These are phyloP conservation scores for Thraustotheca clavata DNA, from an alignment of 352 stramenopile genomes.

Conservation along the genomic window DNA sequence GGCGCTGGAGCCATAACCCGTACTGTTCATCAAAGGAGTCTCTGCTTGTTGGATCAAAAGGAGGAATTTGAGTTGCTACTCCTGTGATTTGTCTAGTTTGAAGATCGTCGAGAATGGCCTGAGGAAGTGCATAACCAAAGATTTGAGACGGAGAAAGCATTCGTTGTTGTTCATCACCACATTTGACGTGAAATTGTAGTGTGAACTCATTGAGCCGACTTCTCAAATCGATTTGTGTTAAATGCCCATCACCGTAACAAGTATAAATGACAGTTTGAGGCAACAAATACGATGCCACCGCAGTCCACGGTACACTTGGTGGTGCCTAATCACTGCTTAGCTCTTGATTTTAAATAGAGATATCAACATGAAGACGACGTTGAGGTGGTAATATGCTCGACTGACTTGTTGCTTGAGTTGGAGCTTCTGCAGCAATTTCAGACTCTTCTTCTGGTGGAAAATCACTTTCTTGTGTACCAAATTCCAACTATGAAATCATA, in stretches of 20 bases:
- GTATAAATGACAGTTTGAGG: constrained; percentile 36
- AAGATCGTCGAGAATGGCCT: constrained; percentile 50
- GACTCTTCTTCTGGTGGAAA: constrained; percentile 9
- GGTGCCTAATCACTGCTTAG: too few relatives aligned
- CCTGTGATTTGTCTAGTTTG: constrained; percentile 50
- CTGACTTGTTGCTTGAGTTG: too few relatives aligned
- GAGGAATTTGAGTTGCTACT: background rate
- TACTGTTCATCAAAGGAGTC: constrained; percentile 78
- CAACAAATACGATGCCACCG: background rate
- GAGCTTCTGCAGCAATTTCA: background rate
- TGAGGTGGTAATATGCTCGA: background rate
- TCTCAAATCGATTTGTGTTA: constrained; percentile 74
- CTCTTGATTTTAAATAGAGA: too few relatives aligned
- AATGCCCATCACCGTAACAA: constrained; percentile 62
- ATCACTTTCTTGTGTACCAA: background rate
- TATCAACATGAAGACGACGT: background rate
- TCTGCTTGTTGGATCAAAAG: background rate
- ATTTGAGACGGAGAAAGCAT: constrained; percentile 61
- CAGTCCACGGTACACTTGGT: background rate
- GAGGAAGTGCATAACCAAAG: constrained; percentile 68
- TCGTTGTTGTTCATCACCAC: constrained; percentile 34
- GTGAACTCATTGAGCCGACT: constrained; percentile 56
- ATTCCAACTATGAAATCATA: constrained; percentile 1
- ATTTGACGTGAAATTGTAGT: constrained; percentile 67
- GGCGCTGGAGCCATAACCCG: constrained; percentile 74